Conservation (phyloP, 2,329 filamentous ascomycete genomes). For the Fusarium sp. region DNA sequence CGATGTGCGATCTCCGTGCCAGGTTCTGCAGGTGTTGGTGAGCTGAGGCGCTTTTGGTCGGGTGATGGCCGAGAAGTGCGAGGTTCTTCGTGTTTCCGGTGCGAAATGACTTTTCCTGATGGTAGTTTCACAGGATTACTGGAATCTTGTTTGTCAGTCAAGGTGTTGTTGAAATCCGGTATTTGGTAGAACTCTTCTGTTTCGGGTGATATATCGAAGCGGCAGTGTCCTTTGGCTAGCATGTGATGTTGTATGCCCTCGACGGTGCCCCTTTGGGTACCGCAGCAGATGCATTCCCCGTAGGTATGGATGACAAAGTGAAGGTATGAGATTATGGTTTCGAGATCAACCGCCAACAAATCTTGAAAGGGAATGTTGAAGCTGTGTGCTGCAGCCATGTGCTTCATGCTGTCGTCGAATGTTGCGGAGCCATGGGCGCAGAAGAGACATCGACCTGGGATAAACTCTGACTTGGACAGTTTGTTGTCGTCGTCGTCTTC, state of each 20-base stretch:
- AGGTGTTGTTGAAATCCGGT: neutral
- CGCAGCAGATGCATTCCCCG: constrained; percentile 65
- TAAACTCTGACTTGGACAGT: neutral
- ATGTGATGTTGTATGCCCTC: constrained; percentile 66
- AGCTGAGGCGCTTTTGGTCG: rapidly evolving
- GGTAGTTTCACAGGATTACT: neutral
- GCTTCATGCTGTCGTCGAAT: constrained; percentile 17
- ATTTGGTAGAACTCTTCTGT: constrained; percentile 53
- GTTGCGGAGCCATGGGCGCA: neutral
- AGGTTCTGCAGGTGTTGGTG: rapidly evolving
- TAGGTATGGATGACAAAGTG: constrained; percentile 63
- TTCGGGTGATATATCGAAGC: constrained; percentile 57
- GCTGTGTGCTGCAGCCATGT: no score
- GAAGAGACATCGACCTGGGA: neutral
- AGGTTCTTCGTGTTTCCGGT: constrained; percentile 1
- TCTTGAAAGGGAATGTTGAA: no score
- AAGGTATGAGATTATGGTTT: constrained; percentile 53
- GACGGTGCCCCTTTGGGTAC: constrained; percentile 56
- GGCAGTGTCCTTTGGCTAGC: constrained; percentile 63
- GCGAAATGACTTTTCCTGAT: neutral
- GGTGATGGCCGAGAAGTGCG: rapidly evolving
- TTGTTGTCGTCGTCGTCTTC: rapidly evolving
- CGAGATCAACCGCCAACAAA: no score
- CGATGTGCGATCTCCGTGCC: neutral
- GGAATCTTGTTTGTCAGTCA: neutral